Base-by-base conservation (phyloP, 192 early-diverging fungal genomes). In the Backusella parvicylindrica region DNA sequence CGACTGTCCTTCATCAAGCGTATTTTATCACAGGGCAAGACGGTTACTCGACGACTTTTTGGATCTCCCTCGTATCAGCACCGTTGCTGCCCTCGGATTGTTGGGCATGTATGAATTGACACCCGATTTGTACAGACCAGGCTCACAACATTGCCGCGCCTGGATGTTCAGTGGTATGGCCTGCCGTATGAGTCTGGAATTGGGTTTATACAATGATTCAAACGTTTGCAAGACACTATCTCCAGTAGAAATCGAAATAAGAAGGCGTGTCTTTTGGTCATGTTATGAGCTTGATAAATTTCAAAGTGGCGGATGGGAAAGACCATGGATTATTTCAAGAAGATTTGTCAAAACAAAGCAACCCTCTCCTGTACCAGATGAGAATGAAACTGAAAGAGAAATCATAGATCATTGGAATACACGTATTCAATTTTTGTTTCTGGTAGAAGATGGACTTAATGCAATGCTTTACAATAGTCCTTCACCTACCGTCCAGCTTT, bases 131-230 rank as follows among this genome's bases (percentile, higher is more conserved):
- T 63, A 72, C 63, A 35, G 71, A 35, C 71, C 71, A 6, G 71
- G 71, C 7, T 72, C 53, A 21, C 49, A 72, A 33, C 71, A 72
- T 18, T 77, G 75, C 49, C 74, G 78, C 9, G 23, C 68, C 26
- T 80, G 74, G 74, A 66, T 71, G 18, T 80, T 75, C 32, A 67
- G 63, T 35, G 78, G 78, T 47, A 80, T 80, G 78, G 74, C 78
- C 9, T 72, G 32, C 12, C 69, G 74, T 12, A 80, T 80, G 78
- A 66, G 73, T 31, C 36, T 71, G 6, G 74, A 80, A 36, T 40
- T 80, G 33, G 74, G 73, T 0, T 28, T 80, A 16, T 60, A 77
- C 31, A 36, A 53, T 15, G 63, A 71, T 26, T 41, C 43, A n/a
- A 38, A 71, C 30, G 15, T 72, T 31, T 12, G 38, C 23, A 53